Evolutionary conservation across 805 yeast species (phyloP), one percentile per base, ranked within the genome.

Genomic region (Starmerella vitae): DNA sequence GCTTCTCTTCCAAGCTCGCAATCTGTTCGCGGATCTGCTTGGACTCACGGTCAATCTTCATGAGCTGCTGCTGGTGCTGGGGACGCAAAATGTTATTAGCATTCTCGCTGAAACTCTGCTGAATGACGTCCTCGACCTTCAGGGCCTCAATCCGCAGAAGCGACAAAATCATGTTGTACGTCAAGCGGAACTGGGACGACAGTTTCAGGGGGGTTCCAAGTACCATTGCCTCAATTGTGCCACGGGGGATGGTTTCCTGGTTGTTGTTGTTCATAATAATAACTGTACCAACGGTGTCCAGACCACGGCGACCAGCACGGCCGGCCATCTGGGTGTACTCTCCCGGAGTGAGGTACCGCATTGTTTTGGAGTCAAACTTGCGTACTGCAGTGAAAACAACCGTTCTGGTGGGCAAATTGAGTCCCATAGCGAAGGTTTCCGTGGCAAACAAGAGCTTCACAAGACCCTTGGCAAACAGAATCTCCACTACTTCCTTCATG

Each of bases 271-370:
- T 68, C 93, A 91, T 84, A 5, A 86, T 74, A 45, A 91, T 84
- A 10, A 91, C 98, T 0, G 96, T 88, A 55, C 98, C 98, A 0
- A 81, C 83, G 17, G 75, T 64, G 64, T 91, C 98, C 47, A 91
- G 63, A 26, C 98, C 98, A 66, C 98, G 76, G 63, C 98, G 76
- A 44, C 98, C 98, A 0, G 98, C 98, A 60, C 98, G 72, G 33
- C 98, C 98, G 0, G 96, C 86, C 98, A 91, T 91, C 61, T 88
- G 98, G 0, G 97, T 91, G 57, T 88, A 91, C 58, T 91, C 98
- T 39, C 98, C 98, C 0, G 98, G 95, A 8, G 78, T 68, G 44
- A 91, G 66, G 53, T 78, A 72, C 59, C 98, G 70, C 60, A 83
- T 75, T 0, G 72, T 71, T 22, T 76, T 70, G 33, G 97, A 97